Evolutionary conservation across 78 protist genomes (phyloP).

Genomic region (Cavenderia fasciculata): DNA sequence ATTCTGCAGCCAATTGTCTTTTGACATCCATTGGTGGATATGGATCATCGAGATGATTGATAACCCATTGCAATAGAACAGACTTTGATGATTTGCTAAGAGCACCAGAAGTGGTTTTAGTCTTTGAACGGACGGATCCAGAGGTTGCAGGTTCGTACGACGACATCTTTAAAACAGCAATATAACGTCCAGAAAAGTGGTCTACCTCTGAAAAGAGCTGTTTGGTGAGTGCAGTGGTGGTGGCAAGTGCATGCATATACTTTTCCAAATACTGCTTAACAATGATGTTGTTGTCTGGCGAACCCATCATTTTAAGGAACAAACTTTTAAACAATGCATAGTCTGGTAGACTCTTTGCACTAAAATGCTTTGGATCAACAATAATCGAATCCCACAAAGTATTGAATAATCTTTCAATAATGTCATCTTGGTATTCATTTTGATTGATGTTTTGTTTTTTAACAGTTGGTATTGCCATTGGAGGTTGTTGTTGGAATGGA

Average conservation of each 20-base stretch:
- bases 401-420: too few species aligned
- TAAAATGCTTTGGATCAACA: conserved; percentile 1
- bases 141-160: conserved; percentile 1
- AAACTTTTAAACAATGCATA: neutral
- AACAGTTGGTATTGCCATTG: too few species aligned
- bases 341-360: neutral
- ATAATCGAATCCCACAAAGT: neutral
- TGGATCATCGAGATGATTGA: conserved; percentile 81
- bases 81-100: neutral
- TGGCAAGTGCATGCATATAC: neutral
- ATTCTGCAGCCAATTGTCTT: conserved; percentile 32
- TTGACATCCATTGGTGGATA: conserved; percentile 90
- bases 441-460: too few species aligned
- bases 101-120: neutral
- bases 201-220: neutral
- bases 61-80: conserved; percentile 67
- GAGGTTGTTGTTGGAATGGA: too few species aligned
- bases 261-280: neutral
- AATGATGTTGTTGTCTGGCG: too few species aligned
- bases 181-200: neutral
- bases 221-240: neutral
- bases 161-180: neutral
- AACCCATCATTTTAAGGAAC: neutral
- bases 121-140: neutral
- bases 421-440: too few species aligned